A percentile compares a stretch with the other conserved stretches of the same genome.
These are phyloP conservation scores for Rhododendron ferrugineum DNA, from an alignment of 148 eudicot species.

Conservation along the genomic window DNA sequence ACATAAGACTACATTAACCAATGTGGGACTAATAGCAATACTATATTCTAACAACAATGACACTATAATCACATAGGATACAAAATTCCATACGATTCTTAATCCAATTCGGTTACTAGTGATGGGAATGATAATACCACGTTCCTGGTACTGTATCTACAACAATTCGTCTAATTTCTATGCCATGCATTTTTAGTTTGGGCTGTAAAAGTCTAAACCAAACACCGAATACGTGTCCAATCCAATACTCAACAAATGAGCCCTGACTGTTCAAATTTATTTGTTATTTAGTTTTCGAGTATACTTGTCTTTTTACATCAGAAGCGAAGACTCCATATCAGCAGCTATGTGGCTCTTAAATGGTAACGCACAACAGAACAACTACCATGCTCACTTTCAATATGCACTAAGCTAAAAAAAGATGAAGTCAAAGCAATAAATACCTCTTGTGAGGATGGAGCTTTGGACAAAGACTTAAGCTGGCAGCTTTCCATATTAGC, in stretches of 20 bases:
- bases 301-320: not conserved
- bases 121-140: not conserved
- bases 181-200: not conserved
- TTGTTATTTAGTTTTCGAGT: not conserved
- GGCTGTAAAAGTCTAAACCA: not conserved
- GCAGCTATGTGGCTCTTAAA: not conserved
- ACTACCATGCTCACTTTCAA: not conserved
- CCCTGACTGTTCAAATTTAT: not conserved
- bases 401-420: not conserved
- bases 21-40: too few relatives aligned
- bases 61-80: not conserved
- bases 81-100: not conserved
- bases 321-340: not conserved
- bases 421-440: not conserved
- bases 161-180: not conserved
- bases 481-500: constrained; percentile 74
- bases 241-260: not conserved
- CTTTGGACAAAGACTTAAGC: constrained; percentile 52
- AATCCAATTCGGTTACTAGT: not conserved
- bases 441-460: constrained; percentile 46
- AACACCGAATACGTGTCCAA: not conserved
- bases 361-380: not conserved
- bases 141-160: not conserved
- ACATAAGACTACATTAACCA: too few relatives aligned
- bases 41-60: too few relatives aligned